Percentiles rank a stretch among this genome's conserved stretches.
These are phyloP conservation scores for Phytophthora colocasiae DNA, from an alignment of 352 stramenopile species.

Conservation along the genomic window DNA sequence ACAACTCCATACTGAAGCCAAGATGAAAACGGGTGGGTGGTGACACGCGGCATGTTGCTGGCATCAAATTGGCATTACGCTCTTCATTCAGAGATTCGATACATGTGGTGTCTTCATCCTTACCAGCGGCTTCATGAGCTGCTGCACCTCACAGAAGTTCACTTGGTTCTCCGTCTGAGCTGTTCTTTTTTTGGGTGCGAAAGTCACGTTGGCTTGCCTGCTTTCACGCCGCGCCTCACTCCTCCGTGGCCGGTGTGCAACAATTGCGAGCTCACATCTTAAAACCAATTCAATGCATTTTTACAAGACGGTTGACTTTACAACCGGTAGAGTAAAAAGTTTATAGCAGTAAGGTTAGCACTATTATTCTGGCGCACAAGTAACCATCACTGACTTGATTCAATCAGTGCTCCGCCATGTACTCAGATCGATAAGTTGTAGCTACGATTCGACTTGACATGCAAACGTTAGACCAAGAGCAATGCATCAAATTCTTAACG, in stretches of 20 bases:
- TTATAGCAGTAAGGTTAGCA: too few relatives aligned
- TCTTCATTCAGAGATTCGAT: too few relatives aligned
- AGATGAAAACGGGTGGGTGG: conserved; percentile 15
- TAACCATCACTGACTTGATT: neutral
- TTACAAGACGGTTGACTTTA: neutral
- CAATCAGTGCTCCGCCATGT: conserved; percentile 41
- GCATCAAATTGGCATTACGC: too few relatives aligned
- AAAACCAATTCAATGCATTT: conserved; percentile 3
- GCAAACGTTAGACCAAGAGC: neutral
- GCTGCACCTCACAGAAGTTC: conserved; percentile 68
- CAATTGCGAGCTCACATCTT: conserved; percentile 64
- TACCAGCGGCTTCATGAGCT: neutral
- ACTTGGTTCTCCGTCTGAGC: conserved; percentile 38
- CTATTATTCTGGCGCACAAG: conserved; percentile 29
- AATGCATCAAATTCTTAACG: neutral
- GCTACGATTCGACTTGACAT: neutral
- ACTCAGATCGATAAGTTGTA: conserved; percentile 25
- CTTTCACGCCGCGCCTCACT: conserved; percentile 61
- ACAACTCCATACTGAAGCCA: conserved; percentile 4
- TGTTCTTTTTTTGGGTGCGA: conserved; percentile 59
- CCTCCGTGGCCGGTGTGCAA: conserved; percentile 64
- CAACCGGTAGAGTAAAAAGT: neutral
- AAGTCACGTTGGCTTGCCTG: conserved; percentile 55
- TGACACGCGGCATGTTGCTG: conserved; percentile 10
- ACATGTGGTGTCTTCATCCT: neutral